phyloP scores from a whole-genome alignment of 768 basidiomycete species.

The Russula foetens region DNA sequence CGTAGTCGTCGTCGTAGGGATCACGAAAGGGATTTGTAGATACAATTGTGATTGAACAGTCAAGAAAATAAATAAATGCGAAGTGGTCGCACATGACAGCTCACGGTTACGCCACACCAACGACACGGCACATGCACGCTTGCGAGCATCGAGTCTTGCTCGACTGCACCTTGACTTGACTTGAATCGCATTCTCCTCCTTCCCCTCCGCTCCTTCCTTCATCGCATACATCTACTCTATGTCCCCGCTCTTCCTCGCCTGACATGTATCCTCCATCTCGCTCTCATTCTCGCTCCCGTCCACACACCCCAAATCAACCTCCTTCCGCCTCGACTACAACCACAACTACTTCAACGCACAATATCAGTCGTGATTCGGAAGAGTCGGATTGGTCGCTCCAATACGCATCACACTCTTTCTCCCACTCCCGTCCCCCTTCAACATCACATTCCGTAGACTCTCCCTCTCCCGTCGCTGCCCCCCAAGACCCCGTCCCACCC shows the following conservation, averaged over 20 bases:
- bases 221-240: not conserved
- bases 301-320: slow-evolving; percentile 9
- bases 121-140: too few relatives aligned
- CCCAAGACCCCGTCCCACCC: slow-evolving; percentile 23
- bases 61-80: not conserved
- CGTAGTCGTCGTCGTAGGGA: not conserved
- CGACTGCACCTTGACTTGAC: too few relatives aligned
- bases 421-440: slow-evolving; percentile 23
- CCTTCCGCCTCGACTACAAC: slow-evolving; percentile 3
- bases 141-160: too few relatives aligned
- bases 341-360: not conserved
- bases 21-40: not conserved
- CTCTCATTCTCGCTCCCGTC: slow-evolving; percentile 19
- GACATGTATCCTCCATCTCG: slow-evolving; percentile 22
- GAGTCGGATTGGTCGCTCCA: slow-evolving; percentile 25
- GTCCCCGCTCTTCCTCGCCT: not conserved
- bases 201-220: not conserved
- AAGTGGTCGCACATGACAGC: not conserved
- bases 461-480: slow-evolving; percentile 24
- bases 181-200: not conserved
- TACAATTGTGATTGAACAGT: not conserved
- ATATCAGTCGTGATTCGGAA: slow-evolving; percentile 19
- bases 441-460: slow-evolving; percentile 25
- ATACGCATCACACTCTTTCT: slow-evolving; percentile 17
- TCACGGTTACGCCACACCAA: not conserved